Evolutionary conservation across 352 stramenopile genomes (phyloP).

Genomic region (Pelagophyceae sp.): DNA sequence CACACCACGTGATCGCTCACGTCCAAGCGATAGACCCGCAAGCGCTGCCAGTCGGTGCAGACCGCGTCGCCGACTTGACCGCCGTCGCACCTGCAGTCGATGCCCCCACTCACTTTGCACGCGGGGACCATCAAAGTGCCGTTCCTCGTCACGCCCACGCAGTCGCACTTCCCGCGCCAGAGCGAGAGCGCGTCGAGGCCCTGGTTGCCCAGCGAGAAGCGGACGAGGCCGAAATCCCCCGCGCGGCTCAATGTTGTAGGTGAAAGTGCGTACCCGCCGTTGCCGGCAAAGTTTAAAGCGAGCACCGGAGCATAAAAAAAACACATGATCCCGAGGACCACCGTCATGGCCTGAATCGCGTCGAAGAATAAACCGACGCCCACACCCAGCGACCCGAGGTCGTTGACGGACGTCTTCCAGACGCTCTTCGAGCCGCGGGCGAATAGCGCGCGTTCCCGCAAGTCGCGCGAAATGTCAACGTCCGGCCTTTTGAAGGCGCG

Average conservation of each 20-base stretch:
- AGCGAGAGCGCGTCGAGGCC: not conserved
- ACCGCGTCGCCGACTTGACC: not conserved
- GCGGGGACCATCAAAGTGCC: too few relatives aligned
- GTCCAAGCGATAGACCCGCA: not conserved
- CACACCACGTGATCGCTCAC: not conserved
- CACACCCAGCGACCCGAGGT: not conserved
- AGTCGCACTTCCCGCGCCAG: not conserved
- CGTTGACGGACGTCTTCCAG: too few relatives aligned
- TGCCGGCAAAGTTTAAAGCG: not conserved
- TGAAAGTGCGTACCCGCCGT: not conserved
- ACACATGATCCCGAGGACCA: not conserved
- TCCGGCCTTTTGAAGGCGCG: too few relatives aligned
- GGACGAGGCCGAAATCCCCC: not conserved
- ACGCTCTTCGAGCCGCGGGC: too few relatives aligned
- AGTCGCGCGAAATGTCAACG: too few relatives aligned
- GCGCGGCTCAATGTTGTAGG: not conserved
- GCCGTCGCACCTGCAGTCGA: not conserved
- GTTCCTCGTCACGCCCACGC: too few relatives aligned
- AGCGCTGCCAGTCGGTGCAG: not conserved
- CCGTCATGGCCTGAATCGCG: not conserved
- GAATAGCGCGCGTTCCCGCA: too few relatives aligned
- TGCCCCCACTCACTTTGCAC: not conserved
- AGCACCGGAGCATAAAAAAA: not conserved
- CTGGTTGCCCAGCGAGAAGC: not conserved
- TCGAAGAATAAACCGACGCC: not conserved